These are phyloP conservation scores for Aphanomyces cochlioides DNA, from an alignment of 352 stramenopile genomes.

Conservation along the genomic window DNA sequence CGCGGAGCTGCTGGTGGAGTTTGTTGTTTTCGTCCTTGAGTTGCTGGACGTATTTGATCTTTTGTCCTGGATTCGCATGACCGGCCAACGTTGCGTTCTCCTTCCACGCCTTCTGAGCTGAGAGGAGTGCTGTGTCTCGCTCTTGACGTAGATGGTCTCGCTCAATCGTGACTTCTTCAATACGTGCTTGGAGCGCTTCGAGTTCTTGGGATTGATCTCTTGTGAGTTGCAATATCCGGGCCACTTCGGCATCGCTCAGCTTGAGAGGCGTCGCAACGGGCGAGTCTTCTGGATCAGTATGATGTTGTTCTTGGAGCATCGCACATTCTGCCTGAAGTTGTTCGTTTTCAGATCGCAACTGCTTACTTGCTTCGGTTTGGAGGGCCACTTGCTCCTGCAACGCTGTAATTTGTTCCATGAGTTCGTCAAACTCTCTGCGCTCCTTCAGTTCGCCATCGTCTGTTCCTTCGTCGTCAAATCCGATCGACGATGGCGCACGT, in stretches of 20 bases:
- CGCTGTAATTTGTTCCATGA: conserved; percentile 17
- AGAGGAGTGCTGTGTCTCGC: conserved; percentile 13
- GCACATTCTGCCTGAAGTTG: conserved; percentile 17
- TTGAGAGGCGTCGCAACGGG: not conserved
- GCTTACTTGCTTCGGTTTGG: conserved; percentile 14
- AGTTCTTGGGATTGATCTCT: not conserved
- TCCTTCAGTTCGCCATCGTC: conserved; percentile 15
- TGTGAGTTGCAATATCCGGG: not conserved
- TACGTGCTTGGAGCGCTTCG: not conserved
- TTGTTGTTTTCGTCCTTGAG: conserved; percentile 28
- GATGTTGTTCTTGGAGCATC: conserved; percentile 8
- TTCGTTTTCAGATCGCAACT: conserved; percentile 16
- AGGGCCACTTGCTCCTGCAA: conserved; percentile 8
- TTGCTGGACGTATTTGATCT: conserved; percentile 29
- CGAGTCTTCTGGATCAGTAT: conserved; percentile 17
- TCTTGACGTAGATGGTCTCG: conserved; percentile 19
- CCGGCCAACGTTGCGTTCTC: conserved; percentile 17
- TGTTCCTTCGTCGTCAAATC: conserved; percentile 20
- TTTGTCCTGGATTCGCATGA: conserved; percentile 16
- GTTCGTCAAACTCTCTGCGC: conserved; percentile 13
- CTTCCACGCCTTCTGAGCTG: conserved; percentile 1
- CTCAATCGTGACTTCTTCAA: conserved; percentile 10
- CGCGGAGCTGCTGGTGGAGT: conserved; percentile 13
- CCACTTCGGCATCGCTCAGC: conserved; percentile 13
- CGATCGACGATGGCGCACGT: not conserved